These are phyloP conservation scores for Boeremia exigua DNA, from an alignment of 2,329 filamentous ascomycete genomes.

Conservation along the genomic window DNA sequence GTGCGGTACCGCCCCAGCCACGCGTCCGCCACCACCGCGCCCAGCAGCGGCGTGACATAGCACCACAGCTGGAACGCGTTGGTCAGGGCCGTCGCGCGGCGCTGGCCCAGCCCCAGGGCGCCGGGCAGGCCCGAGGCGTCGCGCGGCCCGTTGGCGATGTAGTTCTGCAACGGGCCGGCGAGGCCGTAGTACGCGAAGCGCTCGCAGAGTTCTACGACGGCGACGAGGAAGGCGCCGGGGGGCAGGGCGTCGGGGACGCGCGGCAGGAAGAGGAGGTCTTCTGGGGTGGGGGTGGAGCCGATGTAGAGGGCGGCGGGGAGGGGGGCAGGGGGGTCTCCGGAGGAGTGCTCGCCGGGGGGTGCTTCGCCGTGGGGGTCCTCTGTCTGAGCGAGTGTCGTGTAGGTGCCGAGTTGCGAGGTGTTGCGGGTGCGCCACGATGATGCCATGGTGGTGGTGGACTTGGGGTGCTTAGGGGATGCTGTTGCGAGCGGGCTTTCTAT, in stretches of 20 bases:
- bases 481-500: background rate
- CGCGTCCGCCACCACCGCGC: slow-evolving; percentile 67
- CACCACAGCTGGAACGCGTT: slow-evolving; percentile 58
- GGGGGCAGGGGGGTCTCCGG: no score
- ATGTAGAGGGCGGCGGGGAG: slow-evolving; percentile 15
- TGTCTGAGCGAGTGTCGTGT: slow-evolving; percentile 41
- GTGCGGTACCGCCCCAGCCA: slow-evolving; percentile 73
- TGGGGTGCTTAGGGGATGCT: no score
- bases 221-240: slow-evolving; percentile 54
- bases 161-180: slow-evolving; percentile 58
- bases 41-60: slow-evolving; percentile 55
- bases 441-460: slow-evolving; percentile 30
- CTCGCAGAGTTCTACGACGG: slow-evolving; percentile 57
- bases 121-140: slow-evolving; percentile 51
- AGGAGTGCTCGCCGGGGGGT: slow-evolving; percentile 24
- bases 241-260: slow-evolving; percentile 54
- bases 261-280: slow-evolving; percentile 35
- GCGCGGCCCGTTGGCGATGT: slow-evolving; percentile 53
- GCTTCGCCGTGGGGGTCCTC: slow-evolving; percentile 28
- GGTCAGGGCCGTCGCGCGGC: slow-evolving; percentile 53
- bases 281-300: slow-evolving; percentile 33
- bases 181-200: slow-evolving; percentile 56
- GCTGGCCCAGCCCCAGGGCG: slow-evolving; percentile 51
- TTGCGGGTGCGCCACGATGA: slow-evolving; percentile 26
- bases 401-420: slow-evolving; percentile 32